These are phyloP conservation scores for Houttuynia cordata DNA, from an alignment of 164 flowering plant genomes.

Conservation along the genomic window DNA sequence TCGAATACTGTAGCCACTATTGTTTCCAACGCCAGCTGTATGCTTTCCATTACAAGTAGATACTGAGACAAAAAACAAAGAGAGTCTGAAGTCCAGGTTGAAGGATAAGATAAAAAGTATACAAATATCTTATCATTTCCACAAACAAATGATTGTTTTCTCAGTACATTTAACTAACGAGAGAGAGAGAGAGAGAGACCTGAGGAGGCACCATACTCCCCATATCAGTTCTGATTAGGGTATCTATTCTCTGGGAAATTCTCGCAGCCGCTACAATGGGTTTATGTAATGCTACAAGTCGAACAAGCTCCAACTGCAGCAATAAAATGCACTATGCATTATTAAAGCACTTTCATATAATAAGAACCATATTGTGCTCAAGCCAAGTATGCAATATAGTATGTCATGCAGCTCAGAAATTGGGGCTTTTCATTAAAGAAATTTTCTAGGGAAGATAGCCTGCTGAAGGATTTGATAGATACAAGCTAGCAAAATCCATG, in stretches of 20 bases:
- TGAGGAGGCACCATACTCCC: slow-evolving; percentile 38
- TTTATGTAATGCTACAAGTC: slow-evolving; percentile 47
- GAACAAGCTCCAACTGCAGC: slow-evolving; percentile 73
- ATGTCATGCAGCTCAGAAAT: too few species aligned
- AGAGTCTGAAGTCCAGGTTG: not conserved
- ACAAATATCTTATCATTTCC: too few species aligned
- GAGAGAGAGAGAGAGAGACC: slow-evolving; percentile 22
- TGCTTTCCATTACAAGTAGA: slow-evolving; percentile 62
- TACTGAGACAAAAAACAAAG: slow-evolving; percentile 31
- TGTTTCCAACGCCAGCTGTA: slow-evolving; percentile 72
- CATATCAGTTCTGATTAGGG: slow-evolving; percentile 34
- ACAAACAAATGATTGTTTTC: not conserved
- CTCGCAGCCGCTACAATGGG: slow-evolving; percentile 62
- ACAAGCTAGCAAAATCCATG: too few species aligned
- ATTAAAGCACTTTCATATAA: not conserved
- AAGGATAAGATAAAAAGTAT: too few species aligned
- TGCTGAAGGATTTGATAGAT: too few species aligned
- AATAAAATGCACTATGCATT: not conserved
- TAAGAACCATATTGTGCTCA: too few species aligned
- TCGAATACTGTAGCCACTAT: slow-evolving; percentile 63
- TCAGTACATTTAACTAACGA: not conserved
- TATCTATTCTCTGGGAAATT: slow-evolving; percentile 48
- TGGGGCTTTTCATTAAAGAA: too few species aligned
- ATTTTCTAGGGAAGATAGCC: too few species aligned
- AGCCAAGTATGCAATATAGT: too few species aligned